Conservation (phyloP, 106 monocot species). For the Vanilla planifolia region DNA sequence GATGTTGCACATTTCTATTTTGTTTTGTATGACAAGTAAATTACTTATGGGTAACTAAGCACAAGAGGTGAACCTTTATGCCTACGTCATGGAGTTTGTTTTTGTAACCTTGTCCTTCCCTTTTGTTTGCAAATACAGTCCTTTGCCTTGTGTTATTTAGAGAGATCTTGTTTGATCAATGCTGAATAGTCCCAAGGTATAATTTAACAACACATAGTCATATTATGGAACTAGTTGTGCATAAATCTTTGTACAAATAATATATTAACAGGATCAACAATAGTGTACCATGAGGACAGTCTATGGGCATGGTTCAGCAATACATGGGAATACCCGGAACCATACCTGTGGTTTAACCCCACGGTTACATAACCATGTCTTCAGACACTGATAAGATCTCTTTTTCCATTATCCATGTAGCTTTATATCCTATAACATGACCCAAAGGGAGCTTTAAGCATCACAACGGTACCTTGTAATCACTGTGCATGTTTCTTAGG, state of each 20-base stretch:
- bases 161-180: too few species aligned
- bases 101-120: too few species aligned
- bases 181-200: too few species aligned
- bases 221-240: too few species aligned
- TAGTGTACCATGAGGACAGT: neutral
- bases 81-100: too few species aligned
- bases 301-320: neutral
- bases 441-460: slow-evolving; percentile 3
- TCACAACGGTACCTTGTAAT: neutral
- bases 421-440: neutral
- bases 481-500: neutral
- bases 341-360: neutral
- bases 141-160: too few species aligned
- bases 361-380: neutral
- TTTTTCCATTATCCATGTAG: neutral
- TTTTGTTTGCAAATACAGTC: too few species aligned
- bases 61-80: too few species aligned
- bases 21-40: too few species aligned
- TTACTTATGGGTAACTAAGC: too few species aligned
- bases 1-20: too few species aligned
- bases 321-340: neutral
- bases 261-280: neutral
- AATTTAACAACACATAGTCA: too few species aligned
- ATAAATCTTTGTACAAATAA: slow-evolving; percentile 6
- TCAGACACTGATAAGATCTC: neutral